Percentiles rank a stretch among this genome's conserved stretches.
Conservation (phyloP, 1,284 basidiomycete genomes). For the Ganoderma lingzhi region DNA sequence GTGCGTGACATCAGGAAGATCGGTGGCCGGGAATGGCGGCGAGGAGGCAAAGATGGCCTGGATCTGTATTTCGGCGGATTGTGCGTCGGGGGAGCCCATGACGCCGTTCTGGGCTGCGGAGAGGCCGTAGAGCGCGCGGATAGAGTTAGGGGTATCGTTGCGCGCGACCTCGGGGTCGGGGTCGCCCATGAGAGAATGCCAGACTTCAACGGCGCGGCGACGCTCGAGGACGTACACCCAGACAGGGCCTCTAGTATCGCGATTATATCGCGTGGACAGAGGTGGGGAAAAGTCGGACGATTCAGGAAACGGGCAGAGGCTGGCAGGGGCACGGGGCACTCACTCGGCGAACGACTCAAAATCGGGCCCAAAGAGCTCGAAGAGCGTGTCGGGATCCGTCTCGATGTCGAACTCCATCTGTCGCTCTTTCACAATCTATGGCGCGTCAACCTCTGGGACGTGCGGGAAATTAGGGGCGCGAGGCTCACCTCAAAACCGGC, state of each 20-base stretch:
- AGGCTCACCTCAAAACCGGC: conserved; percentile 74
- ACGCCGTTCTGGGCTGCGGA: conserved; percentile 65
- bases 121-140: conserved; percentile 72
- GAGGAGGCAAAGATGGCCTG: conserved; percentile 78
- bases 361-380: conserved; percentile 80
- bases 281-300: conserved; percentile 13
- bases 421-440: conserved; percentile 80
- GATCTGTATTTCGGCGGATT: conserved; percentile 79
- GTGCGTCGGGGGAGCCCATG: conserved; percentile 71
- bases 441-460: conserved; percentile 8
- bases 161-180: conserved; percentile 65
- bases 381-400: conserved; percentile 77
- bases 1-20: conserved; percentile 59
- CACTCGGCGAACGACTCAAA: conserved; percentile 77
- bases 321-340: conserved; percentile 42
- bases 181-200: conserved; percentile 76
- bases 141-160: conserved; percentile 61
- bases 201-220: conserved; percentile 77
- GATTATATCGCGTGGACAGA: not conserved
- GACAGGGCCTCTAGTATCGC: conserved; percentile 68
- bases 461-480: not conserved
- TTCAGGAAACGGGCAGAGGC: conserved; percentile 14
- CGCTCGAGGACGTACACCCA: conserved; percentile 89
- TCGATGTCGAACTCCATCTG: conserved; percentile 87
- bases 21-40: conserved; percentile 74